phyloP scores from a whole-genome alignment of 2,329 filamentous ascomycete genomes.

The Daldinia eschscholtzii region DNA sequence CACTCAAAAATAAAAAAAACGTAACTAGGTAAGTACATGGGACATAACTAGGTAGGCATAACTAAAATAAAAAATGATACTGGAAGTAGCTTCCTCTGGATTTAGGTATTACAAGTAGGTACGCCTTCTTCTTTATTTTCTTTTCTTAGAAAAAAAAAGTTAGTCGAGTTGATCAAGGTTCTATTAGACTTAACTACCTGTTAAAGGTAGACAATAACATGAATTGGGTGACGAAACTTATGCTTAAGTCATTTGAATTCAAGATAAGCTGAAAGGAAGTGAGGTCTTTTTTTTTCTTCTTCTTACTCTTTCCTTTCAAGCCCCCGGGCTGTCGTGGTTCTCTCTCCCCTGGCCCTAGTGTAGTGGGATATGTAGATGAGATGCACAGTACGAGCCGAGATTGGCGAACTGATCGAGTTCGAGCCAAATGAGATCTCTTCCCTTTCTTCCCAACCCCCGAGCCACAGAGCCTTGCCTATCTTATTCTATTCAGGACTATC shows the following conservation, averaged over 20 bases:
- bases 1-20: not conserved
- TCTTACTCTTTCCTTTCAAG: constrained; percentile 18
- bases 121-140: not conserved
- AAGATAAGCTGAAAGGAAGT: constrained; percentile 3
- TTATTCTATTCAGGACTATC: constrained; percentile 5
- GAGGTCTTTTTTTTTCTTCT: constrained; percentile 29
- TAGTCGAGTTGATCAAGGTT: constrained; percentile 5
- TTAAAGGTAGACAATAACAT: not conserved
- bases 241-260: constrained; percentile 5
- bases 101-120: not conserved
- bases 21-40: constrained; percentile 7
- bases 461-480: constrained; percentile 30
- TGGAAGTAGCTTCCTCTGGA: constrained; percentile 3
- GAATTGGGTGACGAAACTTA: constrained; percentile 9
- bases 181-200: not conserved
- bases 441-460: constrained; percentile 30
- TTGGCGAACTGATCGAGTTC: constrained; percentile 21
- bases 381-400: constrained; percentile 39
- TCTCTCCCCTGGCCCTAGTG: constrained; percentile 10
- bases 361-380: constrained; percentile 25
- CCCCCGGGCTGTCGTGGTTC: constrained; percentile 21
- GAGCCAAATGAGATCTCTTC: constrained; percentile 31
- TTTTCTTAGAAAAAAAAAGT: not conserved
- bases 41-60: not conserved
- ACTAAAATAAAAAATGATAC: not conserved